phyloP scores from a whole-genome alignment of 2,329 filamentous ascomycete genomes.

The Emericellopsis atlantica region DNA sequence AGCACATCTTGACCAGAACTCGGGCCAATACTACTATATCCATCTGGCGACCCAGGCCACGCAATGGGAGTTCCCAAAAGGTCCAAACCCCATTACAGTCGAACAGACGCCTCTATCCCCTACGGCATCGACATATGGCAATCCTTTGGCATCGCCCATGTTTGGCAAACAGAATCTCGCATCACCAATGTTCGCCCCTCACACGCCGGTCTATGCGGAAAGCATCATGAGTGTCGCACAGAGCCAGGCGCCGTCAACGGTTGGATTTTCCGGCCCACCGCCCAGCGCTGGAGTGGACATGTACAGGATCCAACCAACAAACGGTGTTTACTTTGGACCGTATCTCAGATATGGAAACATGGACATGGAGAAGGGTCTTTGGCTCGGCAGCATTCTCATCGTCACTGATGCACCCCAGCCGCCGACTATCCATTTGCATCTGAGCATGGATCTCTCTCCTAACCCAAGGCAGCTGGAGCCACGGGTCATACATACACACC shows the following conservation, averaged over 20 bases:
- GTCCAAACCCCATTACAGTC: slow-evolving; percentile 76
- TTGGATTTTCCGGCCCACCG: slow-evolving; percentile 82
- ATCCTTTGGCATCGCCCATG: slow-evolving; percentile 58
- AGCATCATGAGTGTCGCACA: slow-evolving; percentile 74
- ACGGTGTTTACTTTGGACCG: slow-evolving; percentile 95
- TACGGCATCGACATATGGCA: slow-evolving; percentile 62
- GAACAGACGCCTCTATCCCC: slow-evolving; percentile 77
- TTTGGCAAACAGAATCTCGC: slow-evolving; percentile 45
- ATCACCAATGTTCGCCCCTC: slow-evolving; percentile 73
- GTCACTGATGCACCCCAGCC: slow-evolving; percentile 86
- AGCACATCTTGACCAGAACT: slow-evolving; percentile 87
- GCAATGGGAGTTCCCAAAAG: slow-evolving; percentile 98
- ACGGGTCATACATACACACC: slow-evolving; percentile 74
- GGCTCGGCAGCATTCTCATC: slow-evolving; percentile 88
- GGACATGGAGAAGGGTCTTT: slow-evolving; percentile 81
- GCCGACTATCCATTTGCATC: slow-evolving; percentile 90
- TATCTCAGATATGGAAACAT: slow-evolving; percentile 95
- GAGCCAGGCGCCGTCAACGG: slow-evolving; percentile 59
- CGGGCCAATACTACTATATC: slow-evolving; percentile 98
- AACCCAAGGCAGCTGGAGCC: slow-evolving; percentile 81
- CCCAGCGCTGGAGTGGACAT: slow-evolving; percentile 81
- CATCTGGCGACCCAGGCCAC: slow-evolving; percentile 90
- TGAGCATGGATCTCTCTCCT: slow-evolving; percentile 79
- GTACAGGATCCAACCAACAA: slow-evolving; percentile 87
- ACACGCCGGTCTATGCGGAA: slow-evolving; percentile 74